Percentiles rank a stretch among this genome's conserved stretches.
Conservation (phyloP, 257 asterid species). For the Marsdenia floribunda region DNA sequence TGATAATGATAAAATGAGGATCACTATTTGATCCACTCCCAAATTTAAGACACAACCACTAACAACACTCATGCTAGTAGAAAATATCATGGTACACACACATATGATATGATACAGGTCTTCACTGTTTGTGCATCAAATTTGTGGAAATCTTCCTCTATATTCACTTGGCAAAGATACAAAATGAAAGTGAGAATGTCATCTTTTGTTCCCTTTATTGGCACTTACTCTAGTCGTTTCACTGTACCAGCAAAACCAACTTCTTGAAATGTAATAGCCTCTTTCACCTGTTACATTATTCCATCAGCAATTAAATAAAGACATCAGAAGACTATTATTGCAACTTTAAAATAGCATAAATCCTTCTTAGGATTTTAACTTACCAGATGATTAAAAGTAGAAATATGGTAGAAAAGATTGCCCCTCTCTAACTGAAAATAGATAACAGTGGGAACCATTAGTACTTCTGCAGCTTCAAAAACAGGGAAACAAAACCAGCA, state of each 20-base stretch:
- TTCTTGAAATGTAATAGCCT: constrained; percentile 63
- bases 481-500: constrained; percentile 8
- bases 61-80: background rate
- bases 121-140: background rate
- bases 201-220: background rate
- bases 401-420: constrained; percentile 49
- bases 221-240: constrained; percentile 56
- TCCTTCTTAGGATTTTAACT: constrained; percentile 17
- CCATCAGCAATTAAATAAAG: constrained; percentile 2
- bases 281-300: constrained; percentile 56
- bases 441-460: constrained; percentile 8
- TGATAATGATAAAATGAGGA: background rate
- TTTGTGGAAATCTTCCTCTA: background rate
- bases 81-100: background rate
- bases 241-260: constrained; percentile 37
- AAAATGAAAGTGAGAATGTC: background rate
- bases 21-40: background rate
- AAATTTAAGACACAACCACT: background rate
- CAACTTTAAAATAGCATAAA: constrained; percentile 10
- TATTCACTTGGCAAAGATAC: background rate
- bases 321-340: constrained; percentile 8
- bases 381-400: constrained; percentile 58
- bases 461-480: constrained; percentile 4
- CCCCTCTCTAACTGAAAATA: constrained; percentile 70
- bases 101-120: background rate